phyloP scores from a whole-genome alignment of 106 monocot genomes.

The Dendrobium chrysotoxum region DNA sequence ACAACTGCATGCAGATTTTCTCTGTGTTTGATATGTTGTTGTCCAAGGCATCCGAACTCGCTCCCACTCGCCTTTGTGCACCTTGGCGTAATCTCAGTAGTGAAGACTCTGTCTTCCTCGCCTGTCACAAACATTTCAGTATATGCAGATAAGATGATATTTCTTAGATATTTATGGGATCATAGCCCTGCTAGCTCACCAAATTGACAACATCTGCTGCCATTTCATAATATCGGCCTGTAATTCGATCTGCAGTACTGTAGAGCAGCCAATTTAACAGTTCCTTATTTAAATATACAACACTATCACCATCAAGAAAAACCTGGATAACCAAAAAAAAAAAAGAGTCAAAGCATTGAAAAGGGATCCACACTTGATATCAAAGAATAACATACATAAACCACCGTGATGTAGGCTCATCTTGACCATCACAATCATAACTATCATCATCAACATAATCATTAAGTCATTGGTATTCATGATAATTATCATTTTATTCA shows the following conservation, averaged over 20 bases:
- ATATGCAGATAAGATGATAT: neutral
- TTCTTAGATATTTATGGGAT: neutral
- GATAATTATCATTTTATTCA: too few species aligned
- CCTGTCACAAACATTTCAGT: slow-evolving; percentile 24
- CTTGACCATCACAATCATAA: neutral
- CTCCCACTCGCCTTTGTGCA: slow-evolving; percentile 74
- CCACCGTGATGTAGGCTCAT: too few species aligned
- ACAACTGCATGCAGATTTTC: slow-evolving; percentile 97
- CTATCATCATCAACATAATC: neutral
- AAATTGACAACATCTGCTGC: slow-evolving; percentile 72
- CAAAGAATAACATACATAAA: too few species aligned
- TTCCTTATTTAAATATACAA: slow-evolving; percentile 44
- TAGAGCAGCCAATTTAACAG: slow-evolving; percentile 35
- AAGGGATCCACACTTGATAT: too few species aligned
- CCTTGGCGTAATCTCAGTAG: slow-evolving; percentile 84
- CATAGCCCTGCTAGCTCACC: slow-evolving; percentile 43
- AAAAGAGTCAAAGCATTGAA: neutral
- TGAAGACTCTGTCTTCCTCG: slow-evolving; percentile 85
- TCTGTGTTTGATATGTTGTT: slow-evolving; percentile 82
- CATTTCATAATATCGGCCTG: slow-evolving; percentile 66
- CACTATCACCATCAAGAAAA: slow-evolving; percentile 64
- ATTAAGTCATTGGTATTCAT: too few species aligned
- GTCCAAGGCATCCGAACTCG: slow-evolving; percentile 66
- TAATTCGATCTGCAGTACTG: slow-evolving; percentile 53
- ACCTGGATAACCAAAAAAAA: slow-evolving; percentile 28